Percentiles rank a stretch among this genome's conserved stretches.
Evolutionary conservation across 805 yeast species (phyloP).

Genomic region (Teunomyces atbi): DNA sequence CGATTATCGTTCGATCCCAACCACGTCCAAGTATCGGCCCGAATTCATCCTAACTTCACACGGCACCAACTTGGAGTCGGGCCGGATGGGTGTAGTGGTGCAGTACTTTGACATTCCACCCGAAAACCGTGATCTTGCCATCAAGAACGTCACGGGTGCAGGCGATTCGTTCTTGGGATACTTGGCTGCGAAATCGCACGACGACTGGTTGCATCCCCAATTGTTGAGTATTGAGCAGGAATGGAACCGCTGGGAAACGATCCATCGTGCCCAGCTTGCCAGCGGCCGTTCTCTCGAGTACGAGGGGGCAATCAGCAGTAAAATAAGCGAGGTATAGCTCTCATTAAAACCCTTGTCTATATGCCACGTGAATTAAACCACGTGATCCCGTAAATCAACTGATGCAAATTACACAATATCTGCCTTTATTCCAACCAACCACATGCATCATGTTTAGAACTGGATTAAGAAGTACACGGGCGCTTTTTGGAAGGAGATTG

Average conservation of each 20-base stretch:
- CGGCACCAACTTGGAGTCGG: conserved; percentile 14
- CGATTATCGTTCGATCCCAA: conserved; percentile 34
- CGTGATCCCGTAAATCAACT: too few relatives aligned
- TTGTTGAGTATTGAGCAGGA: conserved; percentile 30
- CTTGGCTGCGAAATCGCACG: conserved; percentile 43
- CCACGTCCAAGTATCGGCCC: conserved; percentile 28
- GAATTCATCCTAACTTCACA: conserved; percentile 18
- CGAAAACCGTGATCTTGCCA: conserved; percentile 27
- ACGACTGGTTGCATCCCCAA: conserved; percentile 26
- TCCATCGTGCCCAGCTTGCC: conserved; percentile 40
- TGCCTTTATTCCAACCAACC: background rate
- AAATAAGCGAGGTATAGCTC: too few relatives aligned
- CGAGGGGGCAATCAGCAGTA: conserved; percentile 24
- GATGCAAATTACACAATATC: too few relatives aligned
- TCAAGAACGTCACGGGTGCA: conserved; percentile 79
- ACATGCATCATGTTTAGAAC: conserved; percentile 3
- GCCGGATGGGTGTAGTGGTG: conserved; percentile 51
- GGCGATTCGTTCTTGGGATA: conserved; percentile 81
- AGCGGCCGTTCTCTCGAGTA: conserved; percentile 30
- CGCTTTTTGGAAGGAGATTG: background rate
- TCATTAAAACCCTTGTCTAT: too few relatives aligned
- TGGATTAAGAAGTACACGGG: conserved; percentile 2
- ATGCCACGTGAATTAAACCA: background rate
- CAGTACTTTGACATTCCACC: conserved; percentile 56
- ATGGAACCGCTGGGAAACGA: conserved; percentile 35